Evolutionary conservation across 352 stramenopile genomes (phyloP), one percentile per base, ranked within the genome.

Genomic region (Bremia lactucae): DNA sequence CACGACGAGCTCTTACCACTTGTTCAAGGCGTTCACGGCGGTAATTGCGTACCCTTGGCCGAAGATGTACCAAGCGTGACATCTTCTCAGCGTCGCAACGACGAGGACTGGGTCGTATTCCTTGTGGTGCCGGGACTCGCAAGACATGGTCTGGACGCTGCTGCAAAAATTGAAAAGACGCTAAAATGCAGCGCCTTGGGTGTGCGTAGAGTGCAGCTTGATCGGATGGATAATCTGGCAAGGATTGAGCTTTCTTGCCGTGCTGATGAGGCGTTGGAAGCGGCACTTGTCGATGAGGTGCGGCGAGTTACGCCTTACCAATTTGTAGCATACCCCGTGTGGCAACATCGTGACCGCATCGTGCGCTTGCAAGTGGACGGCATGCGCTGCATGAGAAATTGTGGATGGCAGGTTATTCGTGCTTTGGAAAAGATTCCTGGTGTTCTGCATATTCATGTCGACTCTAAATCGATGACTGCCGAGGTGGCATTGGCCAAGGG

Each of bases 351-450:
- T 44, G 75, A 91, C 34, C 78, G 78, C 39, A 81, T 87, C 28
- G 75, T 91, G 38, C 68, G 59, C 28, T 59, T 91, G 20, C 59
- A 59, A 20, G 72, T 94, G 34, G 66, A 88, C 10, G 82, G 82
- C 14, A 92, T 94, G 79, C 74, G 78, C 36, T 94, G 82, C 53
- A 89, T 90, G 73, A 89, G 68, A 18, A 92, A 89, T 54, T 94
- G 82, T 42, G 82, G 79, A 6, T 57, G 46, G 8, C 79, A 84
- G 31, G 79, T 94, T 24, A 83, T 90, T 48, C 66, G 65, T 24
- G 82, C 82, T 28, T 52, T 94, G 18, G 76, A 92, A 57, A 59
- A 75, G 43, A 73, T 94, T 36, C 78, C 78, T 1, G 79, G 82
- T 20, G 82, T 94, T 37, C 56, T 87, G 22, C 72, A 87, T 36